Conservation (phyloP, 73 alveolate genomes). For the Paramecium primaurelia region DNA sequence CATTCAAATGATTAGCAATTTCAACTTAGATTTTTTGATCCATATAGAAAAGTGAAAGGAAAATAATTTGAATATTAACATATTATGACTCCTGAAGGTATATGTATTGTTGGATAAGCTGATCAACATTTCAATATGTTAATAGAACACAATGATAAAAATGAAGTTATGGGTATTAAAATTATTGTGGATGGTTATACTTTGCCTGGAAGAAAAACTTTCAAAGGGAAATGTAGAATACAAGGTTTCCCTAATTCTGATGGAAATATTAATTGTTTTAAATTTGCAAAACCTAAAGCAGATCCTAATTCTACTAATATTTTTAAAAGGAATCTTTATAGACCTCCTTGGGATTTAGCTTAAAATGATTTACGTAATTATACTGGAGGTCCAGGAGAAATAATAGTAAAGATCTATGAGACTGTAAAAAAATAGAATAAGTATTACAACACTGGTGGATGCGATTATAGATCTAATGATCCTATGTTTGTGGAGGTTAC, state of each 20-base stretch:
- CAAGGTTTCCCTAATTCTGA: neutral
- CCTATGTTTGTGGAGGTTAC: neutral
- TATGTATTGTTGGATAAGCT: neutral
- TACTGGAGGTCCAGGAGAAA: conserved; percentile 7
- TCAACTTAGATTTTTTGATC: neutral
- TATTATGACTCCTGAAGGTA: conserved; percentile 8
- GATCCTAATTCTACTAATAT: neutral
- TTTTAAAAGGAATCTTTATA: neutral
- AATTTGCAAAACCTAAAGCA: neutral
- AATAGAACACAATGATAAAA: neutral
- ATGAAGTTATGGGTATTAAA: neutral
- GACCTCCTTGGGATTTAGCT: neutral
- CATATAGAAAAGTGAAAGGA: neutral
- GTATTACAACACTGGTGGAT: neutral
- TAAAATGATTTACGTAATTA: neutral
- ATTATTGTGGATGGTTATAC: neutral
- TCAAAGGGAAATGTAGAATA: neutral
- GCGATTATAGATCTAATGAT: neutral
- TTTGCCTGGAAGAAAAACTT: neutral
- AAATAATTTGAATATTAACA: neutral
- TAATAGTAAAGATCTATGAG: neutral
- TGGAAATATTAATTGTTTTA: neutral
- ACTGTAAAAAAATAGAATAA: neutral
- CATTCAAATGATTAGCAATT: neutral
- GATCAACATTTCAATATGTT: neutral